Percentiles rank a stretch among this genome's conserved stretches.
phyloP scores from a whole-genome alignment of 2,329 filamentous ascomycete genomes.

The Neonectria ditissima region DNA sequence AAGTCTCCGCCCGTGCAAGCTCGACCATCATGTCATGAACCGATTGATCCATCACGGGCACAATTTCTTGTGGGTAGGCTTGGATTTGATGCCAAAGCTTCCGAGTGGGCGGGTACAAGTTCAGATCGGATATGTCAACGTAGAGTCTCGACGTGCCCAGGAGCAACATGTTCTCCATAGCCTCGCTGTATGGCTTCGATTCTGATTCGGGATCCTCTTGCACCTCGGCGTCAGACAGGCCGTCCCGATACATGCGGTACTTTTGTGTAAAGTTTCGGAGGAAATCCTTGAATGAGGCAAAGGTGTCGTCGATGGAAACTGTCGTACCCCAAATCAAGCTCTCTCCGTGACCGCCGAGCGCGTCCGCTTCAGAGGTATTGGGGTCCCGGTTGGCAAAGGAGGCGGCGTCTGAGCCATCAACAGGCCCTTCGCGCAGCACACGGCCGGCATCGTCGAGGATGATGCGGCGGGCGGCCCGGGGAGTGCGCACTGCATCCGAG shows the following conservation, averaged over 20 bases:
- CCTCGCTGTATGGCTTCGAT: constrained; percentile 84
- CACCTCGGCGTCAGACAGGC: constrained; percentile 81
- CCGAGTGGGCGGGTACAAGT: constrained; percentile 89
- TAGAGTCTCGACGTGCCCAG: constrained; percentile 88
- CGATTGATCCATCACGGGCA: constrained; percentile 95
- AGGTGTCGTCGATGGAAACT: constrained; percentile 90
- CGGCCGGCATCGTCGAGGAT: constrained; percentile 70
- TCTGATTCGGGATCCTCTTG: constrained; percentile 77
- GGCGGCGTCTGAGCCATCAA: constrained; percentile 67
- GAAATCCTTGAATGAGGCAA: constrained; percentile 90
- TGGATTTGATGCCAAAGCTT: constrained; percentile 97
- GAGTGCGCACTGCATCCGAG: constrained; percentile 76
- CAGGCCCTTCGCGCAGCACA: constrained; percentile 65
- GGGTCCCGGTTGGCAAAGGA: constrained; percentile 76
- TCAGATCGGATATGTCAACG: constrained; percentile 88
- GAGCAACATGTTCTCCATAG: constrained; percentile 90
- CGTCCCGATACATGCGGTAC: constrained; percentile 92
- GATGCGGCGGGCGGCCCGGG: constrained; percentile 64
- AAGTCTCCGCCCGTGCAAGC: constrained; percentile 83
- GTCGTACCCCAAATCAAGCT: constrained; percentile 98
- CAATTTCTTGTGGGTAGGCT: constrained; percentile 94
- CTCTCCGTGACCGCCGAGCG: constrained; percentile 82
- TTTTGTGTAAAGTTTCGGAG: constrained; percentile 91
- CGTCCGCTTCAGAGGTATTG: constrained; percentile 91
- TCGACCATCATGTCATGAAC: constrained; percentile 95